Conservation (phyloP, 2,329 filamentous ascomycete genomes). For the Nothomitra cinnamomea region DNA sequence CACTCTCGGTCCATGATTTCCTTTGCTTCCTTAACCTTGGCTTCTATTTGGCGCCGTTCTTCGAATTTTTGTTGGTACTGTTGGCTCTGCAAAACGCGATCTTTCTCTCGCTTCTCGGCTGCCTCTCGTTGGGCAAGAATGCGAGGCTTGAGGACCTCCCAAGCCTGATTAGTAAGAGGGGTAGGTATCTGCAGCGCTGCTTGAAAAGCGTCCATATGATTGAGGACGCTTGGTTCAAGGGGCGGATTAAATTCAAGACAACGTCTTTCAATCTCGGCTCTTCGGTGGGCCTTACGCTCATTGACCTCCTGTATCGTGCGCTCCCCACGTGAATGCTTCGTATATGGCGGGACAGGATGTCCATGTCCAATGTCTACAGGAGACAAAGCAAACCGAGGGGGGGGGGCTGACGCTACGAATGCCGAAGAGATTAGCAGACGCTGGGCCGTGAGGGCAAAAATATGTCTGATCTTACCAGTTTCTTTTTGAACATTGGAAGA, state of each 20-base stretch:
- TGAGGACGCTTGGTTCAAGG: slow-evolving; percentile 41
- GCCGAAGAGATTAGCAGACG: neutral
- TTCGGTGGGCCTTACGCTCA: slow-evolving; percentile 45
- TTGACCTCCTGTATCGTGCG: slow-evolving; percentile 45
- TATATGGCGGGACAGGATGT: neutral
- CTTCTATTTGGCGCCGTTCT: slow-evolving; percentile 30
- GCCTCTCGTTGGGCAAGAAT: slow-evolving; percentile 47
- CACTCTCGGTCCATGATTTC: slow-evolving; percentile 50
- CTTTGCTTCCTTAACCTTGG: slow-evolving; percentile 32
- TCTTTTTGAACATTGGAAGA: neutral
- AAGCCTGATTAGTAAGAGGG: slow-evolving; percentile 50
- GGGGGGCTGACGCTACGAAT: neutral
- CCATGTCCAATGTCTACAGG: neutral
- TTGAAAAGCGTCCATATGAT: slow-evolving; percentile 56
- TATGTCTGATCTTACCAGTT: neutral
- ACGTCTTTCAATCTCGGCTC: slow-evolving; percentile 53
- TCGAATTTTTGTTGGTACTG: slow-evolving; percentile 29
- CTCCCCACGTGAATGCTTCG: slow-evolving; percentile 21
- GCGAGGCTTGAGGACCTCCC: slow-evolving; percentile 50
- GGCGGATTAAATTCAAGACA: slow-evolving; percentile 50
- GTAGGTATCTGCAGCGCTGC: slow-evolving; percentile 53
- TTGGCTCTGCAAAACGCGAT: slow-evolving; percentile 30
- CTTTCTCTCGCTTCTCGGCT: slow-evolving; percentile 39
- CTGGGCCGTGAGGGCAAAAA: neutral
- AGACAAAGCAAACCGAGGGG: neutral